Percentiles rank a stretch among this genome's conserved stretches.
These are phyloP conservation scores for Aspergillus calidoustus DNA, from an alignment of 2,329 filamentous ascomycete species.

Conservation along the genomic window DNA sequence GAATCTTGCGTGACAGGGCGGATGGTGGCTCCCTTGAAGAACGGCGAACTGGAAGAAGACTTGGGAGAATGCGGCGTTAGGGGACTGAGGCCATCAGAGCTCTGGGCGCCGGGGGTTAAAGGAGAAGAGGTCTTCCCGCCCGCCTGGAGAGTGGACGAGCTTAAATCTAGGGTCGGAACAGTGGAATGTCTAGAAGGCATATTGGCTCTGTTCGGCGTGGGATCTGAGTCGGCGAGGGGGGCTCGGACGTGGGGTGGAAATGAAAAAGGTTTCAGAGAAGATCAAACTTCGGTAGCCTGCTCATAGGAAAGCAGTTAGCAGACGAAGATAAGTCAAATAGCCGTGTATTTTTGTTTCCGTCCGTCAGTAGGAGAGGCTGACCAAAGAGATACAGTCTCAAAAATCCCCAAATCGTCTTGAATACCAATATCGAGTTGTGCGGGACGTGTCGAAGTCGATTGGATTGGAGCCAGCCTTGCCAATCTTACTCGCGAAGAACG, in stretches of 20 bases:
- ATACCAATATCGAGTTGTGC: not conserved
- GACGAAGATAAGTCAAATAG: not conserved
- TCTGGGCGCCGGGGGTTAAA: conserved; percentile 40
- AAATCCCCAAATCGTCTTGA: not conserved
- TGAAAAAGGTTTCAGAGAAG: not conserved
- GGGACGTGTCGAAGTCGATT: conserved; percentile 18
- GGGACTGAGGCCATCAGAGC: conserved; percentile 41
- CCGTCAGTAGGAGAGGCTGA: conserved; percentile 5
- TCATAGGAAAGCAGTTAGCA: conserved; percentile 9
- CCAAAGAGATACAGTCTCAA: not conserved
- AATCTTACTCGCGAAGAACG: conserved; percentile 21
- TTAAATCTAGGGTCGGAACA: conserved; percentile 45
- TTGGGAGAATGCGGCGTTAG: conserved; percentile 45
- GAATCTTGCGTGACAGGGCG: conserved; percentile 46
- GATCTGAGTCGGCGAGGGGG: conserved; percentile 10
- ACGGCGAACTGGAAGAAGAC: conserved; percentile 42
- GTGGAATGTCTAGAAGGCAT: conserved; percentile 44
- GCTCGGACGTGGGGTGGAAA: not conserved
- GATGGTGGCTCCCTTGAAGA: conserved; percentile 46
- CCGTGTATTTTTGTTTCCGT: not conserved
- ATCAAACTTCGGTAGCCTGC: not conserved
- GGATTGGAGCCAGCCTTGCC: conserved; percentile 31
- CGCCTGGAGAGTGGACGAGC: conserved; percentile 35
- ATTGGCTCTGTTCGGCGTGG: conserved; percentile 27
- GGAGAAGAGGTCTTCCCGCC: conserved; percentile 38